phyloP scores from a whole-genome alignment of 495 filamentous ascomycete species.

The Trichocladium antarcticum region DNA sequence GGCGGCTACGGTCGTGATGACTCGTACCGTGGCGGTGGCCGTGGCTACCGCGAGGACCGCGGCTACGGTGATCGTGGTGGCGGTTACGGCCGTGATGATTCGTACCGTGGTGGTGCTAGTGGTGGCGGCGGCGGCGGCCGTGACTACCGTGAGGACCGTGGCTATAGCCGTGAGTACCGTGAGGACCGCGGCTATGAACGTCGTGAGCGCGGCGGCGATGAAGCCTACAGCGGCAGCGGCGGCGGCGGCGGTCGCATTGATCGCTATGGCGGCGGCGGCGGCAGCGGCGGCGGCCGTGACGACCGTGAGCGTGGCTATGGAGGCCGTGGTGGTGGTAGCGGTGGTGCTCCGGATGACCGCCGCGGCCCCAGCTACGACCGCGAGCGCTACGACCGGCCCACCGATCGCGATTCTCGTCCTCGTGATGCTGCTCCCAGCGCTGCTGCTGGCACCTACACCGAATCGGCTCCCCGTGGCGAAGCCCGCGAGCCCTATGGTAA shows the following conservation, averaged over 20 bases:
- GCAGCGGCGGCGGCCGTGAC: constrained; percentile 17
- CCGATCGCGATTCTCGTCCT: constrained; percentile 35
- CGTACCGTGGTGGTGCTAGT: no score
- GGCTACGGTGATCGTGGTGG: constrained; percentile 39
- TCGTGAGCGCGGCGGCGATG: constrained; percentile 45
- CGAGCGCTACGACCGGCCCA: constrained; percentile 44
- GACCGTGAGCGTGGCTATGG: constrained; percentile 35
- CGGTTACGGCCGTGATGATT: constrained; percentile 33
- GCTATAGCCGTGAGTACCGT: constrained; percentile 46
- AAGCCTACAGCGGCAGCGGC: constrained; percentile 34
- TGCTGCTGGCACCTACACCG: constrained; percentile 41
- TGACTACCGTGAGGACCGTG: constrained; percentile 41
- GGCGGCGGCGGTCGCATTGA: no score
- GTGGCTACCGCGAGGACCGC: constrained; percentile 33
- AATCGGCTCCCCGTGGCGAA: constrained; percentile 50
- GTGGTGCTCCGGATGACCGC: constrained; percentile 39
- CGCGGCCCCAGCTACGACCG: constrained; percentile 44
- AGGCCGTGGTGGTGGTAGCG: constrained; percentile 31
- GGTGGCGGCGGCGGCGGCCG: constrained; percentile 46
- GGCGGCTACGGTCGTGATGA: constrained; percentile 28
- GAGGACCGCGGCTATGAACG: constrained; percentile 52
- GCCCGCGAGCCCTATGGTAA: constrained; percentile 40
- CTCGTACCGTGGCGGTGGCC: constrained; percentile 39
- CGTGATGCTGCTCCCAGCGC: constrained; percentile 40
- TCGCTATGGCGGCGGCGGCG: constrained; percentile 28